phyloP scores from a whole-genome alignment of 306 rosid genomes.

The Delonix regia region DNA sequence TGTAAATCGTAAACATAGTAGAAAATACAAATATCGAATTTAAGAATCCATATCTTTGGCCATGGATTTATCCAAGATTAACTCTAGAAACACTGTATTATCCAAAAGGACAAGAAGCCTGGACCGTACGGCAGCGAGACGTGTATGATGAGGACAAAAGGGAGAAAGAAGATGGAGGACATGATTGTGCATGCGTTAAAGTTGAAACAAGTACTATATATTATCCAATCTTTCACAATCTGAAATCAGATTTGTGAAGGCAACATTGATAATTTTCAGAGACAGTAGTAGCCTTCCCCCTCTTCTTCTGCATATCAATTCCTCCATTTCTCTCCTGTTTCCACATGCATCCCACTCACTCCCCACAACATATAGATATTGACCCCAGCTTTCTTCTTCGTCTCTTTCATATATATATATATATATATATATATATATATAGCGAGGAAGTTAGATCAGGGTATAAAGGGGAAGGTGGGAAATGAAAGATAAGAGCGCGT shows the following conservation, averaged over 20 bases:
- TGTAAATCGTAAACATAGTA: too few relatives aligned
- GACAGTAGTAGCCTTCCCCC: neutral
- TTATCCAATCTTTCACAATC: conserved; percentile 27
- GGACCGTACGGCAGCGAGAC: neutral
- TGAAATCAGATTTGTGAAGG: conserved; percentile 16
- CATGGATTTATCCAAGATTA: too few relatives aligned
- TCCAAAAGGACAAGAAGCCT: neutral
- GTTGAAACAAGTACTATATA: neutral
- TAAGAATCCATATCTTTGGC: too few relatives aligned
- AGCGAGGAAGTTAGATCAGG: neutral
- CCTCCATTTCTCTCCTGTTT: conserved; percentile 39
- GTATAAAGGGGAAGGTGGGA: neutral
- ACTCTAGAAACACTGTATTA: neutral
- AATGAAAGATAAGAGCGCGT: neutral
- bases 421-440: too few relatives aligned
- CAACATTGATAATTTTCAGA: conserved; percentile 1
- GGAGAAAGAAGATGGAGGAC: conserved; percentile 22
- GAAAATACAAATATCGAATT: too few relatives aligned
- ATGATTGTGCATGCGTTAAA: conserved; percentile 32
- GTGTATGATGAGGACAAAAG: conserved; percentile 11
- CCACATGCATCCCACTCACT: conserved; percentile 42
- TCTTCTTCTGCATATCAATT: neutral
- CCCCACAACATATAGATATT: conserved; percentile 27
- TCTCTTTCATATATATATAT: neutral
- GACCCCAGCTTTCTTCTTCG: conserved; percentile 23